Percentiles rank a stretch among this genome's conserved stretches.
Evolutionary conservation across 176 grass and related monocot genomes (phyloP).

Genomic region (Ampelocalamus luodianensis): DNA sequence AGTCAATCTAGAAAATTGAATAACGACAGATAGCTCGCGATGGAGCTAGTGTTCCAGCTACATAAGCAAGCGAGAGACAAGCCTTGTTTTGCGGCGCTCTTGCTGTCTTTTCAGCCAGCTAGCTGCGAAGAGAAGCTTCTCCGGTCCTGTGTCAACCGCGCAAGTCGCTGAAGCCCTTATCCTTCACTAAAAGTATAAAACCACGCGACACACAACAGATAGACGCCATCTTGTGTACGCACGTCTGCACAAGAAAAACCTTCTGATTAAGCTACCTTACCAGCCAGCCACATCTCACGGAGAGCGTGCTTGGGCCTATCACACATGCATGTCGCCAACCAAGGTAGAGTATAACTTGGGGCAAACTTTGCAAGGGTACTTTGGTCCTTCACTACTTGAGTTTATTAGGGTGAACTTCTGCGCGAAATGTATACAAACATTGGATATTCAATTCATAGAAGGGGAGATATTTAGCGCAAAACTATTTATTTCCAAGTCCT

Average conservation of each 20-base stretch:
- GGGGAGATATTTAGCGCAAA: too few relatives aligned
- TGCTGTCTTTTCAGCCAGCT: background rate
- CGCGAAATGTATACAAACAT: too few relatives aligned
- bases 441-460: too few relatives aligned
- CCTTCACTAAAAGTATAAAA: background rate
- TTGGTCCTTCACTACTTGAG: too few relatives aligned
- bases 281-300: background rate
- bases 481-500: too few relatives aligned
- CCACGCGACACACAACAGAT: background rate
- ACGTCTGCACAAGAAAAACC: background rate
- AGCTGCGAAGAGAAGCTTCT: background rate
- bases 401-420: too few relatives aligned
- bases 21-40: too few relatives aligned
- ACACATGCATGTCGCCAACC: background rate
- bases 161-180: background rate
- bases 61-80: background rate
- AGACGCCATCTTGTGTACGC: background rate
- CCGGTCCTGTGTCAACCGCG: background rate
- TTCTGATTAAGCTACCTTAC: background rate
- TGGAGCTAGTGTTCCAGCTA: background rate
- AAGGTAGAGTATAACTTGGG: background rate
- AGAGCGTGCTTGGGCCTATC: background rate
- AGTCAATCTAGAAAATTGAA: too few relatives aligned
- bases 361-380: too few relatives aligned
- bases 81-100: constrained; percentile 3